Base-by-base conservation (phyloP, 257 asterid genomes). In the Solanum appendiculatum region DNA sequence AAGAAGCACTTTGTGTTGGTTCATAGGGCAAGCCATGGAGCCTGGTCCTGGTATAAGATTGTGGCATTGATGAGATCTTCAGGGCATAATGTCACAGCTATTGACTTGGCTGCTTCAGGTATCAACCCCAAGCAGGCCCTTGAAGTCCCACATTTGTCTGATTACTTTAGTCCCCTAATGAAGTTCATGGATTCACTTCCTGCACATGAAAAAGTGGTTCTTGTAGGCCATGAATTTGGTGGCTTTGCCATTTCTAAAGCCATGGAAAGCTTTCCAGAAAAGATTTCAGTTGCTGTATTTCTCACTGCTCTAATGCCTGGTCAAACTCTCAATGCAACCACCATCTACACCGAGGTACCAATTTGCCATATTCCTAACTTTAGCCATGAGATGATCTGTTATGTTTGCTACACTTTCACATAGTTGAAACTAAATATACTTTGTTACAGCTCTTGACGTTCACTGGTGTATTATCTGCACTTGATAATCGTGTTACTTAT, bases 21-120 rank as follows among this genome's bases (percentile, higher is more conserved):
- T 29, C 93, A 91, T 23, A 90, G 90, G 34, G 78, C 90, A 18
- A 64, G 90, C 25, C 91, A 89, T 16, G 93, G 93, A 37, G 93
- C 91, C 34, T 90, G 93, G 92, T 86, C 86, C 75, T 91, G 91
- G 93, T 88, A 87, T 86, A 89, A 86, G 90, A 36, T 89, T 6
- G 68, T 84, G 56, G 29, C 86, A 3, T n/a, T 85, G 29, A 48
- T 91, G 54, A 85, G 46, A 64, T 64, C 87, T 7, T 75, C 91
- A 33, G 78, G 78, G 23, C 44, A 70, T 31, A 70, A 70, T 70
- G 78, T 70, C 23, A 70, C 44, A 70, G 44, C 78, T 33, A 4
- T 70, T 33, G 78, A 70, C 78, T 70, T 70, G 78, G 78, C 15
- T 2, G 78, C 46, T 70, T 70, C 46, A 18, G 78, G 78, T 1